A percentile compares a stretch with the other conserved stretches of the same genome.
Evolutionary conservation across 768 basidiomycete genomes (phyloP).

Genomic region (Mycena indigotica): DNA sequence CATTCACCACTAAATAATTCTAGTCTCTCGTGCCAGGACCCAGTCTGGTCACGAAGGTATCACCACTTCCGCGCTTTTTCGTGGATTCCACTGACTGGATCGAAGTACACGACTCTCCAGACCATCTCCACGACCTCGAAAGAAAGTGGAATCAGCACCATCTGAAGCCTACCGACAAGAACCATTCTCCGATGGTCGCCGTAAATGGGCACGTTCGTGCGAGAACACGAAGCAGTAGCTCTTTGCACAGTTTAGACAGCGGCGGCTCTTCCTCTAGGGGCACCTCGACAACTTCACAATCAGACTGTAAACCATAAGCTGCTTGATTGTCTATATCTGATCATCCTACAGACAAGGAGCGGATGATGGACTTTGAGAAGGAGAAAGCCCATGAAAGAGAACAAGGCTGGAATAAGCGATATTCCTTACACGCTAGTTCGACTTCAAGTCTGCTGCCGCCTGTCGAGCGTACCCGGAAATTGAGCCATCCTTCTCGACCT

Average conservation of each 20-base stretch:
- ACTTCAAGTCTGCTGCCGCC: slow-evolving; percentile 46
- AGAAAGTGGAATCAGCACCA: background rate
- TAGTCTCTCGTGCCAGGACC: background rate
- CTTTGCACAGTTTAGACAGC: slow-evolving; percentile 45
- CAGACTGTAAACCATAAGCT: slow-evolving; percentile 48
- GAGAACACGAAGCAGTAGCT: slow-evolving; percentile 37
- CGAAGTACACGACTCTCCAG: background rate
- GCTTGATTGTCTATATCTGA: background rate
- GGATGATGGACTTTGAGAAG: slow-evolving; percentile 40
- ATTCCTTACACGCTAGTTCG: slow-evolving; percentile 35
- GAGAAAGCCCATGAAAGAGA: slow-evolving; percentile 53
- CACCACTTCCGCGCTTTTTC: background rate
- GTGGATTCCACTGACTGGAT: background rate
- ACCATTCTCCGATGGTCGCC: background rate
- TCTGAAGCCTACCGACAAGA: background rate
- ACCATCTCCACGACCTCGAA: slow-evolving; percentile 7
- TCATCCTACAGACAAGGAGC: slow-evolving; percentile 45
- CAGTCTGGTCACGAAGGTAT: background rate
- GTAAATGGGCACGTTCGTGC: slow-evolving; percentile 2
- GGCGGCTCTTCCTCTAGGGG: slow-evolving; percentile 41
- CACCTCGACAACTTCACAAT: slow-evolving; percentile 50
- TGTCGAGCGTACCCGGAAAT: slow-evolving; percentile 32
- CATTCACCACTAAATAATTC: background rate
- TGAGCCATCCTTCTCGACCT: slow-evolving; percentile 41
- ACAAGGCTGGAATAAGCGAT: slow-evolving; percentile 57